Evolutionary conservation across 305 asterid species (phyloP).

Genomic region (Caryopteris hybrid): DNA sequence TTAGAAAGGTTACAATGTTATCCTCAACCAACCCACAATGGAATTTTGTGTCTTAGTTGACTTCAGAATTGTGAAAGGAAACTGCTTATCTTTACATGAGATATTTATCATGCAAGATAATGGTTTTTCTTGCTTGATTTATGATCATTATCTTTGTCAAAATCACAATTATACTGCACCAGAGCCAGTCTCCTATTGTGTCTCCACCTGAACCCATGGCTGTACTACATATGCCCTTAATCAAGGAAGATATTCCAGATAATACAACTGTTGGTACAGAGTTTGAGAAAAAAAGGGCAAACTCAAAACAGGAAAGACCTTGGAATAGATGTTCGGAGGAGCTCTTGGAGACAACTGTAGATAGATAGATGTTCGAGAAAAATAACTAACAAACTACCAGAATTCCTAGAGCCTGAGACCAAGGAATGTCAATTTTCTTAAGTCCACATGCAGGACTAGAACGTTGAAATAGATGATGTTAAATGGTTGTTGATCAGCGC

Average conservation of each 20-base stretch:
- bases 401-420: too few species aligned
- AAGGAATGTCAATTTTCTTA: too few species aligned
- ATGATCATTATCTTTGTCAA: neutral
- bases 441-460: too few species aligned
- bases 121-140: neutral
- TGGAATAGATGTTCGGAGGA: too few species aligned
- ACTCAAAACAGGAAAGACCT: too few species aligned
- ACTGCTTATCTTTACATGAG: neutral
- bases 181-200: neutral
- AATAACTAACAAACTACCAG: too few species aligned
- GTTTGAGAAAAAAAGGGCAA: neutral
- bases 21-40: neutral
- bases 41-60: neutral
- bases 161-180: neutral
- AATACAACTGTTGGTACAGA: neutral
- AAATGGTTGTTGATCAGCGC: too few species aligned
- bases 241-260: neutral
- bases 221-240: neutral
- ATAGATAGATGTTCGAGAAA: too few species aligned
- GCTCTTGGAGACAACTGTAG: too few species aligned
- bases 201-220: neutral
- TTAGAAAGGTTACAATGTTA: neutral
- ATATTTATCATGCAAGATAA: neutral
- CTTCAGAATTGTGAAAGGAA: neutral
- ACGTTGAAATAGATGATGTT: too few species aligned